Base-by-base conservation (phyloP, 495 filamentous ascomycete genomes). In the Neurospora tetrasperma region DNA sequence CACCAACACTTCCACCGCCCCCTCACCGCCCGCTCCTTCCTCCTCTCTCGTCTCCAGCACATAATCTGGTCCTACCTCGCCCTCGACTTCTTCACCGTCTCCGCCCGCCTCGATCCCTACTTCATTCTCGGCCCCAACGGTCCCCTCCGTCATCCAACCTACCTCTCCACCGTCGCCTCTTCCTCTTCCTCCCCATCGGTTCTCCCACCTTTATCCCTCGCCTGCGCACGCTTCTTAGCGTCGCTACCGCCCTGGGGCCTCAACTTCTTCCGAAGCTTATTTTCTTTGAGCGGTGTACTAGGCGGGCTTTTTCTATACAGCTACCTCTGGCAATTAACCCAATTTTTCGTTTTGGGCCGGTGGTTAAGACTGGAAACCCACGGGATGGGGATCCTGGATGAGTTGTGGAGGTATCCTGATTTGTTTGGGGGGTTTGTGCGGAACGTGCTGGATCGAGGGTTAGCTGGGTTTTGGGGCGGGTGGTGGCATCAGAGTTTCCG, bases 401-500 rank as follows among this genome's bases (percentile, higher is more conserved):
- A 86, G 70, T 80, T 91, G 2, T 93, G 89, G 89, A 84, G 90
- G 8, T 91, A 94, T 74, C 86, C 92, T 0, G 84, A 86, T 42
- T 76, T 82, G 20, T 92, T 88, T 76, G 94, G 93, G 16, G 83
- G 86, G 1, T 82, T 87, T 73, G 73, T 72, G 3, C 7, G 6
- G 0, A 78, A 83, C 10, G 82, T 95, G 6, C 77, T 91, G 5
- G 86, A 91, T 70, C 81, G 89, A 66, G 93, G 93, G 0, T 81
- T 97, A 1, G 83, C 86, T 9, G 93, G 93, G 40, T 88, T 90
- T 75, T 97, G 94, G 94, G 88, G 91, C 54, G 86, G 83, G 18
- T 96, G 90, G 90, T 97, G 94, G 94, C 94, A 97, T 80, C 94
- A 97, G 79, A 87, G 90, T 2, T 96, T 97, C 82, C 89, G 93